A percentile compares a stretch with the other conserved stretches of the same genome.
phyloP scores from a whole-genome alignment of 1,284 basidiomycete species.

The Ceratobasidium sp. region DNA sequence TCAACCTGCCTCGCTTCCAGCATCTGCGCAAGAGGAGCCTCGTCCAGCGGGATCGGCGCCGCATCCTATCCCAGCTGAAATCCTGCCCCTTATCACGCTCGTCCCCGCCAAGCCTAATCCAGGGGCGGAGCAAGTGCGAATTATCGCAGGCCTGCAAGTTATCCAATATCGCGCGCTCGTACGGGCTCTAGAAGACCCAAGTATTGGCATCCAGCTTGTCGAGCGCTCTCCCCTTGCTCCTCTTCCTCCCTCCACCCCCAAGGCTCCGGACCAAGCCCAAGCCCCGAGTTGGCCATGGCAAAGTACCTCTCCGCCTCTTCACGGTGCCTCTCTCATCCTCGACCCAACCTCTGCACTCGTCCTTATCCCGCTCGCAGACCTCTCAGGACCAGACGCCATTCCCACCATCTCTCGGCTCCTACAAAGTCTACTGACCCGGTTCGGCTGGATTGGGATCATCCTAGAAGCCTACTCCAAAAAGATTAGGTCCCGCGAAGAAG shows the following conservation, averaged over 20 bases:
- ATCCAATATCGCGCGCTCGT: slow-evolving; percentile 36
- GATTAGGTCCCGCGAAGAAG: neutral
- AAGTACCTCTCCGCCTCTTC: slow-evolving; percentile 9
- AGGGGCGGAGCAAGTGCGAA: neutral
- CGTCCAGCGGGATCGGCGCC: neutral
- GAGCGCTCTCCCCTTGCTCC: too few species aligned
- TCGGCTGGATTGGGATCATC: slow-evolving; percentile 3
- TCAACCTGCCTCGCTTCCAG: neutral
- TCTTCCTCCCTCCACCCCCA: too few species aligned
- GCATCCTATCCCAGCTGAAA: slow-evolving; percentile 23
- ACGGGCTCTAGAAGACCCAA: slow-evolving; percentile 6
- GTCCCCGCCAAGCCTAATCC: neutral
- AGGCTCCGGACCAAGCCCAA: too few species aligned
- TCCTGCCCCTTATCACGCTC: slow-evolving; percentile 6
- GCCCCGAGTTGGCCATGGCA: slow-evolving; percentile 1
- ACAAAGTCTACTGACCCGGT: slow-evolving; percentile 20
- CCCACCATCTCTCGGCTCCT: slow-evolving; percentile 13
- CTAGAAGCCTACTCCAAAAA: slow-evolving; percentile 31
- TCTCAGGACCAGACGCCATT: slow-evolving; percentile 17
- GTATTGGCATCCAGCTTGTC: neutral
- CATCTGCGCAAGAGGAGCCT: neutral
- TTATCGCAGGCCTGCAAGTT: slow-evolving; percentile 17
- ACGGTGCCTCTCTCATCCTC: slow-evolving; percentile 23
- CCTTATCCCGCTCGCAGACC: slow-evolving; percentile 16
- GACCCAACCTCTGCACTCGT: slow-evolving; percentile 21